Evolutionary conservation across 1,284 basidiomycete species (phyloP), one percentile per base, ranked within the genome.

Genomic region (Grifola frondosa): DNA sequence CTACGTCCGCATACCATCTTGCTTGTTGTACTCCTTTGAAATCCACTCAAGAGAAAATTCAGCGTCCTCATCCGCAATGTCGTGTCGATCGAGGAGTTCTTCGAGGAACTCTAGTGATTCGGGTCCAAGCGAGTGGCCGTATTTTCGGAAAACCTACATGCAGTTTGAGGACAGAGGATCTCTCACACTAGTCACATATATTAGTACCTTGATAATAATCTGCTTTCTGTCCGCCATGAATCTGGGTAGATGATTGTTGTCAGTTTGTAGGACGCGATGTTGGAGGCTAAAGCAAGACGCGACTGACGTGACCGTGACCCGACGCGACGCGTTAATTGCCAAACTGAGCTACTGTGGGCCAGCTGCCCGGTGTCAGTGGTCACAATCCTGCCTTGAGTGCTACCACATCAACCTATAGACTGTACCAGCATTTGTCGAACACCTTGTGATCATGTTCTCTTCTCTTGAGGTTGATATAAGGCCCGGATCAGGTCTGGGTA

Each of bases 21-120:
- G 91, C 58, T 87, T 91, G 56, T 93, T 90, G 57, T 95, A 96
- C 58, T 93, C 91, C 55, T 86, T 84, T 4, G 91, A 91, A 46
- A 95, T 77, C 41, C 82, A 80, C 54, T 95, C 92, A 7, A 94
- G 67, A 12, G 88, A 88, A n/a, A 73, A 73, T 42, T 91, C 86
- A 6, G 89, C 73, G 37, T 92, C 87, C 42, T 83, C 81, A 57
- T 86, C 78, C 3, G 68, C 57, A 40, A 90, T 83, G 24, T 82
- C 80, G 60, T 88, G 80, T 41, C 73, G 65, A 41, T 81, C 75
- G 12, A 90, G 66, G 25, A 91, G 77, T 10, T 77, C 71, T 56
- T 90, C 85, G 23, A 91, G 58, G 49, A 84, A 78, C 31, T 78
- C 74, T 17, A 89, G 65, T 6, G 80, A 78, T 44, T 90, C 86